Base-by-base conservation (phyloP, 2,329 filamentous ascomycete genomes). In the Lasiodiplodia theobromae region DNA sequence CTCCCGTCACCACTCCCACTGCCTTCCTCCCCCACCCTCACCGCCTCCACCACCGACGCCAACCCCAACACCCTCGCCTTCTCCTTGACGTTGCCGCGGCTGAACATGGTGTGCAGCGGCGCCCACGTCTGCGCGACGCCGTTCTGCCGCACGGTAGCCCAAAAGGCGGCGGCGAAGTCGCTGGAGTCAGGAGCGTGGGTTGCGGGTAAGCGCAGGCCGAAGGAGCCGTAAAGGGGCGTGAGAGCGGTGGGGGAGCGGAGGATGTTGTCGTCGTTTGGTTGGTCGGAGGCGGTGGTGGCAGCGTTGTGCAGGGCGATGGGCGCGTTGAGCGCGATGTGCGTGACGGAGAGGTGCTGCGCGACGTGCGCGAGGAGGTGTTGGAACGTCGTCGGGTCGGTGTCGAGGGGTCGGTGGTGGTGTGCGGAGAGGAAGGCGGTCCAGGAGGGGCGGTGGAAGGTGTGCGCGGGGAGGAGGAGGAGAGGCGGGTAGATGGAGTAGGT, bases 51-150 rank as follows among this genome's bases (percentile, higher is more conserved):
- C 23, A 76, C 54, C 16, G 53, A 23, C 2, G 12, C 11, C 8
- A 67, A 40, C 82, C 74, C 77, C 4, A 97, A 79, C 1, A 97
- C 80, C 14, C 95, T 85, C 0, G 91, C 89, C 77, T 97, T 98
- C 80, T 98, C 95, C 63, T 89, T 91, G 69, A 97, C 84, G 78
- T 97, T 98, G 3, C 95, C 94, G 1, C 94, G 87, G 71, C 91
- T 94, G 78, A 98, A 98, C 94, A 97, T 97, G 31, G 94, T 97
- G 85, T 93, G 94, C 0, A 90, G 81, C 16, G 95, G 95, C 0
- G 94, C 92, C 94, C 94, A 98, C 2, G 87, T 90, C 81, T 98
- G 95, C 44, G 83, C 80, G 69, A 98, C 91, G 2, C 91, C 91
- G 69, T 87, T 85, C 77, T 97, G 94, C 65, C 86, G 88, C 4